Evolutionary conservation across 2,329 filamentous ascomycete genomes (phyloP).

Genomic region (Kalaharituber pfeilii): DNA sequence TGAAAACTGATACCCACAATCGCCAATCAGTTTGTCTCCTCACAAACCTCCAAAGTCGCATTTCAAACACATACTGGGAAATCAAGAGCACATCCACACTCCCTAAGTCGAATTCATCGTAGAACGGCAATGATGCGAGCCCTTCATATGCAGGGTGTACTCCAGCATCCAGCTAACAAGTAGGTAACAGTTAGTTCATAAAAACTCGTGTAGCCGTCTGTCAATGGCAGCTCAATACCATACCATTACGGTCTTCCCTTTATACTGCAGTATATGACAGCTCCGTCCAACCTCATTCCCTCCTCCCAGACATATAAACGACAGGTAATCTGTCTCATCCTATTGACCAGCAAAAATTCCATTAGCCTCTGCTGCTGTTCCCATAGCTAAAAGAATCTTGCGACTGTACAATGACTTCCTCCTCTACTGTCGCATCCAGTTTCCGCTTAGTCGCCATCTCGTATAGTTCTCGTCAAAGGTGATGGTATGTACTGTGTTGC

Average conservation of each 20-base stretch:
- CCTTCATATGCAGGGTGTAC: slow-evolving; percentile 95
- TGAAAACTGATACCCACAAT: slow-evolving; percentile 54
- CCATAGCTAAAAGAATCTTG: neutral
- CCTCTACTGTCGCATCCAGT: slow-evolving; percentile 41
- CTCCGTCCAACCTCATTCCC: slow-evolving; percentile 95
- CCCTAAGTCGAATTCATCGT: slow-evolving; percentile 95
- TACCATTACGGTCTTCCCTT: slow-evolving; percentile 91
- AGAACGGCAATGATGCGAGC: slow-evolving; percentile 82
- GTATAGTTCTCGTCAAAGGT: no score
- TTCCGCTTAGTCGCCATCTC: slow-evolving; percentile 88
- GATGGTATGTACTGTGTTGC: no score
- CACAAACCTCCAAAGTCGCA: no score
- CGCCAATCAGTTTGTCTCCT: slow-evolving; percentile 37
- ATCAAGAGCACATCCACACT: slow-evolving; percentile 94
- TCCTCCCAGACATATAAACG: slow-evolving; percentile 83
- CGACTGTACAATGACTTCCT: slow-evolving; percentile 55
- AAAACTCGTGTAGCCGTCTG: no score
- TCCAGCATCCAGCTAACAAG: slow-evolving; percentile 58
- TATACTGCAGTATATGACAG: slow-evolving; percentile 97
- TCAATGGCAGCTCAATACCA: neutral
- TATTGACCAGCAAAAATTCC: neutral
- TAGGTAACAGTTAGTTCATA: slow-evolving; percentile 5
- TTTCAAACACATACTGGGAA: slow-evolving; percentile 60
- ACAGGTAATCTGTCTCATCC: slow-evolving; percentile 57
- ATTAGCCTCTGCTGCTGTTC: neutral